These are phyloP conservation scores for Lunasporangiospora selenospora DNA, from an alignment of 192 early-diverging fungal genomes.

Conservation along the genomic window DNA sequence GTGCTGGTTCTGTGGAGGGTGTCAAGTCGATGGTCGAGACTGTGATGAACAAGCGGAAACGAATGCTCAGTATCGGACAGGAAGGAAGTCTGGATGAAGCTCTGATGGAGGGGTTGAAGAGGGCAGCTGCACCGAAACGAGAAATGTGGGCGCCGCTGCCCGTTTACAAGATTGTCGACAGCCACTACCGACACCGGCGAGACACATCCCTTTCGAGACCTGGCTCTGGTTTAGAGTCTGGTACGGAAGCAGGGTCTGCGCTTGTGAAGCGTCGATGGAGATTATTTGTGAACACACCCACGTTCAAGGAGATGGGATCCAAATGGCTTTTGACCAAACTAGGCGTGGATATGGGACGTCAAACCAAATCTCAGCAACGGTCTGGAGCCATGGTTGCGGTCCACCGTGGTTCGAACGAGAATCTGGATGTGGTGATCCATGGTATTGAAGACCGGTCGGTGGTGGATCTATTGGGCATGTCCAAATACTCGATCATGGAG, in stretches of 20 bases:
- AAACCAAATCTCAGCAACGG: slow-evolving; percentile 18
- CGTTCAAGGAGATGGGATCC: slow-evolving; percentile 21
- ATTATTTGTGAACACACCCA: slow-evolving; percentile 27
- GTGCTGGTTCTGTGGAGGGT: too few relatives aligned
- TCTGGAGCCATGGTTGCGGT: slow-evolving; percentile 29
- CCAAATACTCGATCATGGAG: slow-evolving; percentile 25
- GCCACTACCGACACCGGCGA: not conserved
- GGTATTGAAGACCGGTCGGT: slow-evolving; percentile 26
- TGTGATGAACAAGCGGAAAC: slow-evolving; percentile 23
- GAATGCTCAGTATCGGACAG: slow-evolving; percentile 21
- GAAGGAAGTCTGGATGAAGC: slow-evolving; percentile 28
- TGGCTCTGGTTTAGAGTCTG: too few relatives aligned
- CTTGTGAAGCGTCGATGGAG: slow-evolving; percentile 17
- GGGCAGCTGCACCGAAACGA: slow-evolving; percentile 18
- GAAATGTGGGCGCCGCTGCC: slow-evolving; percentile 35
- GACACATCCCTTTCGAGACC: too few relatives aligned
- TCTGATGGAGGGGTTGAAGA: slow-evolving; percentile 23
- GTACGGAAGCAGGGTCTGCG: not conserved
- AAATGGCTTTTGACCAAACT: slow-evolving; percentile 41
- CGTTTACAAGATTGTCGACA: slow-evolving; percentile 18
- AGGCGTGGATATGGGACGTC: slow-evolving; percentile 25
- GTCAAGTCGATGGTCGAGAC: slow-evolving; percentile 24
- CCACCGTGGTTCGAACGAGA: not conserved
- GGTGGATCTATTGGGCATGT: slow-evolving; percentile 17
- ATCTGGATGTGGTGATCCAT: slow-evolving; percentile 29